Base-by-base conservation (phyloP, 352 stramenopile species). In the Phytophthora pseudosyringae region DNA sequence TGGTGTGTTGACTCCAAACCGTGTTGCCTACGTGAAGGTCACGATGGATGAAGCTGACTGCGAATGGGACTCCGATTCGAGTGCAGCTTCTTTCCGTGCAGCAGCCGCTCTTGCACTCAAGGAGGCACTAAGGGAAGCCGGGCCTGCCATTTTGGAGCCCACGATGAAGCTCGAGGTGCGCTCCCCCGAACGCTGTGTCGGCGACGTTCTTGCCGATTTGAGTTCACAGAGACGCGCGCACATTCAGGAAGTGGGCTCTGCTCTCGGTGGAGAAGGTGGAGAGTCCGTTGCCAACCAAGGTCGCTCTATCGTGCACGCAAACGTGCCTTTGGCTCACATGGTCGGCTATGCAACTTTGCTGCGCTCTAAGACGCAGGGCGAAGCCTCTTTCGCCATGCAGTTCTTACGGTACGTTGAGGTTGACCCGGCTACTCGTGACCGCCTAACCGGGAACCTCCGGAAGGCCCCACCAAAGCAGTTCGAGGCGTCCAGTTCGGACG, bases 161-260 rank as follows among this genome's bases (percentile, higher is more conserved):
- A 65, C 91, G 60, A 93, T 95, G 85, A 81, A 83, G 67, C 76
- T 95, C 21, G 76, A 91, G 16, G 80, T 94, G 25, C 72, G 78
- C 18, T 80, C 75, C 0, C 87, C 85, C 5, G 79, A 92, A 36
- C 75, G 73, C 11, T 88, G 66, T 39, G 71, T 91, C 1, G 87
- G 87, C 13, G 82, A 91, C 43, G 83, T 95, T 28, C 73, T 95
- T 8, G 81, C 81, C 5, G 87, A 95, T 47, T 68, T 95, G 28
- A 92, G 73, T 25, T 90, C 81, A 10, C 83, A 86, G 46, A 78
- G 85, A 50, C 85, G 85, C 39, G 83, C 80, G 3, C 69, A 80
- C 8, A 91, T 94, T 28, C 74, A 90, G 31, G 81, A 95, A 38
- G 84, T 93, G 9, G 62, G 67, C 1, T 70, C 78, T 28, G 62